Evolutionary conservation across 768 basidiomycete species (phyloP), one percentile per base, ranked within the genome.

Genomic region (Boletales sp.): DNA sequence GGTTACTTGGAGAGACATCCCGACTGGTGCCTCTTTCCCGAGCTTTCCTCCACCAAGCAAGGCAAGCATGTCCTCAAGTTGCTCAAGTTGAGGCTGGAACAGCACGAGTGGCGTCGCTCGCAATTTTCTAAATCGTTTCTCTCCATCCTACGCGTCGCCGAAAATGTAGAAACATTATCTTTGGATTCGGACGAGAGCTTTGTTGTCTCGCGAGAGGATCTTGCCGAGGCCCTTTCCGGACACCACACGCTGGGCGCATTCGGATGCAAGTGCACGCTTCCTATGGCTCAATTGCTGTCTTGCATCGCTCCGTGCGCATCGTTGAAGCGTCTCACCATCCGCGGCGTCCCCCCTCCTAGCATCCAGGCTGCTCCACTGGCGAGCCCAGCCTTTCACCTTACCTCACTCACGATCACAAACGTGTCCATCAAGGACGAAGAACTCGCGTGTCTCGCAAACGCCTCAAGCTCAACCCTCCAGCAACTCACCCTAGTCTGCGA

Each of bases 241-340:
- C 32, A 50, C 9, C 29, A 8, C 34, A 31, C 37, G 37, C 36
- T 50, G 29, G 43, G 52, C n/a, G 5, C 14, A 3, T 50, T 57
- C 18, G 2, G 0, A 2, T 30, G 15, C 13, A 30, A 0, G 21
- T 38, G 36, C 34, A n/a, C 11, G 10, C 17, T 55, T 13, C 46
- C n/a, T 37, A 43, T 43, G 40, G 48, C 37, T 29, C 48, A 45
- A 18, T 8, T 54, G 13, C 1, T 45, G 4, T 30, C 44, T n/a
- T 48, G 49, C 38, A 13, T 58, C 19, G 14, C 43, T 29, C n/a
- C 47, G 19, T 58, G 52, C 34, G 36, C 47, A 24, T 58, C 48
- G 2, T 38, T 58, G 37, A 54, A 54, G 27, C 9, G 7, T 6
- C 48, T 54, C 34, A 34, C 11, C 29, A 21, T 58, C 45, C 9